Evolutionary conservation across 78 protist species (phyloP).

Genomic region (Dictyostelium citrinum): DNA sequence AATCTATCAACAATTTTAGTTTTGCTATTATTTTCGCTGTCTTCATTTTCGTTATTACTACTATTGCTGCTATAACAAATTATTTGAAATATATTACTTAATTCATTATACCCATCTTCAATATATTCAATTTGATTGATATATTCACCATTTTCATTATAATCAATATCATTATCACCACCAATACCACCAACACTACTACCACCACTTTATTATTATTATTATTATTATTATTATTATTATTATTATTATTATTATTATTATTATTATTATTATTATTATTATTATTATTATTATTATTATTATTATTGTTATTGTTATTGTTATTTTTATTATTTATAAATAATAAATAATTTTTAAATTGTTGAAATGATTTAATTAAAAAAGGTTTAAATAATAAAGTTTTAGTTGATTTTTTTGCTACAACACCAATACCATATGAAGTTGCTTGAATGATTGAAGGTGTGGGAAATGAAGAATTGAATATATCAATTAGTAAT

Average conservation of each 20-base stretch:
- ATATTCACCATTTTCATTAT: background rate
- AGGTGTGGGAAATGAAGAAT: background rate
- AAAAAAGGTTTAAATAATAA: background rate
- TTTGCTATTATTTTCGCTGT: no score
- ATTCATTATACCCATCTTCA: background rate
- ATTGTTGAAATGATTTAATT: background rate
- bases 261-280: no score
- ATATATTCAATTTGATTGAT: background rate
- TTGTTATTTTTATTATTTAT: background rate
- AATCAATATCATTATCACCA: background rate
- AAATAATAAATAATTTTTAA: background rate
- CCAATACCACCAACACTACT: background rate
- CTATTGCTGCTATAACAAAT: background rate
- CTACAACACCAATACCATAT: background rate
- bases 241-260: background rate
- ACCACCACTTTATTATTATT: no score
- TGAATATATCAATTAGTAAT: background rate
- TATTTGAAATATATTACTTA: background rate
- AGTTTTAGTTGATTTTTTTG: background rate
- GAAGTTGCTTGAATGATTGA: background rate
- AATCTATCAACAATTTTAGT: background rate
- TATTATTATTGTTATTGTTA: background rate
- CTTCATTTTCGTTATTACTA: no score
- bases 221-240: background rate
- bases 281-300: background rate